A percentile compares a stretch with the other conserved stretches of the same genome.
These are phyloP conservation scores for Micromonas commoda DNA, from an alignment of 139 green algal genomes.

Conservation along the genomic window DNA sequence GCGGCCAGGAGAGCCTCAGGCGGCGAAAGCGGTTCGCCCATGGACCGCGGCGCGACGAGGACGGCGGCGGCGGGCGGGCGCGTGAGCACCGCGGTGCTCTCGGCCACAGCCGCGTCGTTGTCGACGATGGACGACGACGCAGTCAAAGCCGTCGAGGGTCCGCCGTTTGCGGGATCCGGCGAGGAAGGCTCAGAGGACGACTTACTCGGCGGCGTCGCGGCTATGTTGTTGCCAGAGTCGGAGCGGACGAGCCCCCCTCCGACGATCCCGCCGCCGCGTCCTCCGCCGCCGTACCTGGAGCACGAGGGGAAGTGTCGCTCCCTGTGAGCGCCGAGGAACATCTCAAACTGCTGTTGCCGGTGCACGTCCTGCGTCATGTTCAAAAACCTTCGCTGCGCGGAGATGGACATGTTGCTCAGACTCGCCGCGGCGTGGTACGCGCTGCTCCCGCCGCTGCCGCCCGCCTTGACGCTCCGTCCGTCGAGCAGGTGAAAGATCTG, in stretches of 20 bases:
- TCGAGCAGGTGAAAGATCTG: conserved; percentile 44
- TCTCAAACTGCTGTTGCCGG: conserved; percentile 22
- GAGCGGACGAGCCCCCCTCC: too few relatives aligned
- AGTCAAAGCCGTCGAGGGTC: too few relatives aligned
- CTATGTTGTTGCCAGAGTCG: too few relatives aligned
- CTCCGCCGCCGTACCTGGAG: too few relatives aligned
- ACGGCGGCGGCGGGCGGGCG: background rate
- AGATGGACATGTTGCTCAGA: conserved; percentile 20
- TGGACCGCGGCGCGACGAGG: too few relatives aligned
- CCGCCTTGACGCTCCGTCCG: background rate
- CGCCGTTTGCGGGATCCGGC: too few relatives aligned
- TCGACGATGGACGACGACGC: too few relatives aligned
- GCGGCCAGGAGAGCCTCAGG: background rate
- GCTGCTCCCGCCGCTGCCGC: background rate
- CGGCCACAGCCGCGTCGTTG: too few relatives aligned
- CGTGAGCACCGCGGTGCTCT: background rate
- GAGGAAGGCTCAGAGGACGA: too few relatives aligned
- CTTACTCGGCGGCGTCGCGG: too few relatives aligned
- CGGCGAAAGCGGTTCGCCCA: background rate
- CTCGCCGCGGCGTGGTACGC: background rate
- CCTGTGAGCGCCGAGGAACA: conserved; percentile 17
- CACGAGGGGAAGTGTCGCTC: background rate
- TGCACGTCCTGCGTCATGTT: conserved; percentile 26
- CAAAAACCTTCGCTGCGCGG: conserved; percentile 24
- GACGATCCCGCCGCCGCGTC: too few relatives aligned